Percentiles rank a stretch among this genome's conserved stretches.
phyloP scores from a whole-genome alignment of 228 moss, liverwort and hornwort species.

The Sphagnum magellanicum region DNA sequence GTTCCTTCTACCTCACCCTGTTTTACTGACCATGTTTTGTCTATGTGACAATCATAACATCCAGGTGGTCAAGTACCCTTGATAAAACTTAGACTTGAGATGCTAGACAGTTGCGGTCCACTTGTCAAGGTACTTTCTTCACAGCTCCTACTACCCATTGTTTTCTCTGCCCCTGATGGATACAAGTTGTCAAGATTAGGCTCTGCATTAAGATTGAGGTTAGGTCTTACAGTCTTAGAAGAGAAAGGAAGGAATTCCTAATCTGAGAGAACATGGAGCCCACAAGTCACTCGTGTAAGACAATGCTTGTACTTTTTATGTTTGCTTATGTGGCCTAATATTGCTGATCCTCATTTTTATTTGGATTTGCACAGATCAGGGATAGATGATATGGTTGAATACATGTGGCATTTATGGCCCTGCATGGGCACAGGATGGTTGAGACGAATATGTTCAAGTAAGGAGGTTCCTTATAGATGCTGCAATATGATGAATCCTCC shows the following conservation, averaged over 20 bases:
- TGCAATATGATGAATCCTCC: no score
- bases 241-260: no score
- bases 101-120: constrained; percentile 75
- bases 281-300: no score
- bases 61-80: constrained; percentile 85
- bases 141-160: no score
- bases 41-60: neutral
- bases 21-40: neutral
- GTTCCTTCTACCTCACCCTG: no score
- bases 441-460: neutral
- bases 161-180: no score
- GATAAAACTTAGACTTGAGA: constrained; percentile 63
- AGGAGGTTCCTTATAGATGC: no score
- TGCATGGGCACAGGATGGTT: constrained; percentile 51
- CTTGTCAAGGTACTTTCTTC: constrained; percentile 53
- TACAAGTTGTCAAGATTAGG: no score
- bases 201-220: no score
- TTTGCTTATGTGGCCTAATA: neutral
- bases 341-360: neutral
- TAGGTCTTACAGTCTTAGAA: no score
- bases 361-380: constrained; percentile 42
- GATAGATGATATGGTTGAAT: constrained; percentile 85
- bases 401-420: constrained; percentile 86
- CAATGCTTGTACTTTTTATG: no score
- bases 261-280: no score